phyloP scores from a whole-genome alignment of 768 basidiomycete genomes.

The Russula abietina region DNA sequence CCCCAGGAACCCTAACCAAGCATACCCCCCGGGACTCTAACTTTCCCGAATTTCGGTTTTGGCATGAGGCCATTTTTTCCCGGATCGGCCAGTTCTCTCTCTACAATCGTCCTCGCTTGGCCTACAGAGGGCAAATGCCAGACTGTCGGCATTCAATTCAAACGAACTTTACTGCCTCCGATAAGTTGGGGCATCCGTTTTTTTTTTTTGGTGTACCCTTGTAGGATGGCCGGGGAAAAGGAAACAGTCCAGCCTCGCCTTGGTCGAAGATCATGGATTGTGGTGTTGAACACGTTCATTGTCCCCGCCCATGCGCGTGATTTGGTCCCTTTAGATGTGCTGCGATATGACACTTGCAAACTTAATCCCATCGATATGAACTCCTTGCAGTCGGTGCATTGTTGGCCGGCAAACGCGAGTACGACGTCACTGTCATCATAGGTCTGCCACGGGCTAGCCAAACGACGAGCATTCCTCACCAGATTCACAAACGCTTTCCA shows the following conservation, averaged over 20 bases:
- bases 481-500: conserved; percentile 23
- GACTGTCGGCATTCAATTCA: conserved; percentile 16
- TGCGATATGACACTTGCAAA: conserved; percentile 16
- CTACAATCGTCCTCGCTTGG: conserved; percentile 15
- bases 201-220: not conserved
- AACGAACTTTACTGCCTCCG: conserved; percentile 14
- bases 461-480: conserved; percentile 24
- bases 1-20: conserved; percentile 20
- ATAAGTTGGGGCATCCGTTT: not conserved
- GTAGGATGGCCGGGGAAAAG: not conserved
- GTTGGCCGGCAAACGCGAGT: conserved; percentile 4
- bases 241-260: conserved; percentile 1
- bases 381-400: conserved; percentile 2
- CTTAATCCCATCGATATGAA: conserved; percentile 22
- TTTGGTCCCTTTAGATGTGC: conserved; percentile 12
- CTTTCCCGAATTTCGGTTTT: conserved; percentile 15
- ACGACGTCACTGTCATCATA: conserved; percentile 24
- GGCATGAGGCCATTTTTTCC: conserved; percentile 9
- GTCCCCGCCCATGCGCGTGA: conserved; percentile 13
- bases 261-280: conserved; percentile 6
- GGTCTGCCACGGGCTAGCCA: conserved; percentile 23
- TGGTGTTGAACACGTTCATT: conserved; percentile 15
- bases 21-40: conserved; percentile 20
- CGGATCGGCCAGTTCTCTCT: conserved; percentile 19
- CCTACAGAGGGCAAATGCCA: conserved; percentile 2